Evolutionary conservation across 495 filamentous ascomycete genomes (phyloP), one percentile per base, ranked within the genome.

Genomic region (Xylaria nigripes): DNA sequence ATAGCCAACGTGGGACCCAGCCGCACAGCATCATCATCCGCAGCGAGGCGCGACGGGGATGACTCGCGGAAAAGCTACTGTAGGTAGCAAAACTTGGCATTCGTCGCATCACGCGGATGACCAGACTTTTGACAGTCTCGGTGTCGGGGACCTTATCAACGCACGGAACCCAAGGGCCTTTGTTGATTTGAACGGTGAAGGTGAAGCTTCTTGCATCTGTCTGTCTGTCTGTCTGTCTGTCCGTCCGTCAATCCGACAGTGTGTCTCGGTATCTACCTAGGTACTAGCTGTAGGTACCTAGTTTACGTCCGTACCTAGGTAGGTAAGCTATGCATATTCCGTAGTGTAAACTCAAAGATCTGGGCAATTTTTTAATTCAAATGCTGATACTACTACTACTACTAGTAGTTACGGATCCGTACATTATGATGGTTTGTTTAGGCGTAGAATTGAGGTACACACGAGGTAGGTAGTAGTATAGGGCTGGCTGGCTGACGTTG

Each of bases 11-110:
- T 57, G 46, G 48, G 54, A 22, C 47, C 54, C 48, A 57, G 48
- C 54, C 47, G 54, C 54, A 57, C 54, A 49, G 29, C 45, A 43
- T 50, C 54, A 50, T 50, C 48, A 45, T 57, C 48, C 47, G 36
- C 40, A 42, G 48, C 48, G 34, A 42, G 42, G 48, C 47, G 48
- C 42, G 43, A 50, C 38, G 47, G 48, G 47, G 54, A 57, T 57
- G 54, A 57, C 54, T 57, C 54, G 54, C 48, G 48, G 48, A 38
- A 48, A 30, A 16, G 12, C 19, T 49, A 49, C 9, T 36, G 12
- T 13, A 30, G 0, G 12, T 18, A 19, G 12, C 41, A 24, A 42
- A n/a, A 15, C 40, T 19, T 25, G 16, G 25, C 27, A 16, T 18
- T 40, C 18, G 36, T 40, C 46, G 24, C 53, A 45, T 55, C 45